phyloP scores from a whole-genome alignment of 1,284 basidiomycete species.

The Nidula niveotomentosa region DNA sequence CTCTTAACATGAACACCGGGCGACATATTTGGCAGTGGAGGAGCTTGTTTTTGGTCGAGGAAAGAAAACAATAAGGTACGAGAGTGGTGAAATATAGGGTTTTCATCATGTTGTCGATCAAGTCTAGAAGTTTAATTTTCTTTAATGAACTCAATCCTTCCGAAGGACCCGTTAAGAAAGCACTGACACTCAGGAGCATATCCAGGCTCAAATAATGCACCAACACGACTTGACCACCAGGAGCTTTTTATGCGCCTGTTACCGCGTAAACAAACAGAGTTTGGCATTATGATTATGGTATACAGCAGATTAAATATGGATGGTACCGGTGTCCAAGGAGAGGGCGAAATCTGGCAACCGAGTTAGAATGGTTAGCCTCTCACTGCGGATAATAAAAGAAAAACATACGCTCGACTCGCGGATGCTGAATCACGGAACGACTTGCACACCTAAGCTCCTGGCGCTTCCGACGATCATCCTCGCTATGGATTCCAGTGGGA shows the following conservation, averaged over 20 bases:
- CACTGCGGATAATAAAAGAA: neutral
- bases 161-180: neutral
- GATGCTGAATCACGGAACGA: constrained; percentile 67
- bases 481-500: constrained; percentile 85
- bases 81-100: neutral
- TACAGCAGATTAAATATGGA: constrained; percentile 8
- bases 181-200: neutral
- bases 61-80: constrained; percentile 3
- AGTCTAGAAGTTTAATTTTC: constrained; percentile 29
- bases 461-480: constrained; percentile 86
- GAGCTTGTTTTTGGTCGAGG: too few species aligned
- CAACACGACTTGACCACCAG: neutral
- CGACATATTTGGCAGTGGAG: too few species aligned
- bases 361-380: too few species aligned
- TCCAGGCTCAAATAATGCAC: neutral
- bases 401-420: constrained; percentile 7
- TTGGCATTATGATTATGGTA: constrained; percentile 15
- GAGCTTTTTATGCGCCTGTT: neutral
- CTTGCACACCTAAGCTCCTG: constrained; percentile 81
- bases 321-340: neutral
- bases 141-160: constrained; percentile 14
- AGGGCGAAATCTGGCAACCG: too few species aligned
- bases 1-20: neutral
- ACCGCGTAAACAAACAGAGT: neutral
- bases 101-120: constrained; percentile 15